Conservation (phyloP, 2,329 filamentous ascomycete species). For the Lasiodiplodia theobromae region DNA sequence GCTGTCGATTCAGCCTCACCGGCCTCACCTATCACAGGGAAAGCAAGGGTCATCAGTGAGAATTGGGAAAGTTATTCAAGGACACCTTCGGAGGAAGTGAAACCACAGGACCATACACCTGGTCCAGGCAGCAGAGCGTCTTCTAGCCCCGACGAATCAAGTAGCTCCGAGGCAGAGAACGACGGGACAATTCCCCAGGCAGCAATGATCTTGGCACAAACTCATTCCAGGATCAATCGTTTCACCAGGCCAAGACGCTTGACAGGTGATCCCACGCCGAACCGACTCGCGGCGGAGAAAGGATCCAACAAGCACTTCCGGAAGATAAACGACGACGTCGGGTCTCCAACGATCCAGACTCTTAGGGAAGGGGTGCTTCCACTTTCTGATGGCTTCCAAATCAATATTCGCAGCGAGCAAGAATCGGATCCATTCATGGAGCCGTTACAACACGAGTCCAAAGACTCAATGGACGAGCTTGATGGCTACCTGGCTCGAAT, state of each 20-base stretch:
- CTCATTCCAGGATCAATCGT: background rate
- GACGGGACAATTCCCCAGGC: background rate
- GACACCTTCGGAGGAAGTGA: background rate
- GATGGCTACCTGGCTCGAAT: background rate
- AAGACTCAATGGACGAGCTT: background rate
- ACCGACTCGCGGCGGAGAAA: background rate
- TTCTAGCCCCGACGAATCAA: no score
- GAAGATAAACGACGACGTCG: background rate
- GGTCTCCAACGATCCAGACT: background rate
- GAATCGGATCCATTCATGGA: background rate
- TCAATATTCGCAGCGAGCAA: background rate
- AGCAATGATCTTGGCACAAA: background rate
- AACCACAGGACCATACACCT: no score
- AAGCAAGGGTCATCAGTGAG: background rate
- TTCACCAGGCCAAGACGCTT: background rate
- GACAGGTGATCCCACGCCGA: background rate
- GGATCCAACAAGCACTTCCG: background rate
- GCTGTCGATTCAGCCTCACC: background rate
- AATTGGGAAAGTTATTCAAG: background rate
- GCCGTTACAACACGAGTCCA: background rate
- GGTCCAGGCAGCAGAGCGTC: no score
- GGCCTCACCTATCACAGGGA: background rate
- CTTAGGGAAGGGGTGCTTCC: background rate
- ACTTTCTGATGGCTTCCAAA: background rate
- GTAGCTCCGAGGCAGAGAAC: background rate